phyloP scores from a whole-genome alignment of 176 grass and related monocot species.

The Oryza rufipogon region DNA sequence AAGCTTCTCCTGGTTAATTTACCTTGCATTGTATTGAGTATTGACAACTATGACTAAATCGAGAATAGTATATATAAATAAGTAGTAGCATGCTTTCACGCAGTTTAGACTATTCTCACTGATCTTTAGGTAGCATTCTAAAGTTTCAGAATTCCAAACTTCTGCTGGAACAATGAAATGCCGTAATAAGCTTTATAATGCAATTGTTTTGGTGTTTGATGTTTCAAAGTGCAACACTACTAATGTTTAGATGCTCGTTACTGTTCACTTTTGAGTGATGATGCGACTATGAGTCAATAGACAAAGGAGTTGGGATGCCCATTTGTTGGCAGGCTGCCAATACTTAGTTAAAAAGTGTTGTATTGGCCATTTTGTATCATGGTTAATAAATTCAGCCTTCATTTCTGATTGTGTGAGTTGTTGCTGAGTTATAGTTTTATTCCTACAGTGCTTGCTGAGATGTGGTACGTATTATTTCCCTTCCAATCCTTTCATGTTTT shows the following conservation, averaged over 20 bases:
- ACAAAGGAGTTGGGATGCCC: background rate
- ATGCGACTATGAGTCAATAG: background rate
- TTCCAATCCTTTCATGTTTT: background rate
- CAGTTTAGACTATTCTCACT: background rate
- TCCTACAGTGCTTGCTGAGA: background rate
- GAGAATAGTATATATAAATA: background rate
- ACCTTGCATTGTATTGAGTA: background rate
- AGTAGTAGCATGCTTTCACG: background rate
- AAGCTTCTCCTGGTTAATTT: constrained; percentile 1
- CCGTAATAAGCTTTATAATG: background rate
- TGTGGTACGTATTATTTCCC: background rate
- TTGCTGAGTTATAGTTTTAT: background rate
- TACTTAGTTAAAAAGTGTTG: background rate
- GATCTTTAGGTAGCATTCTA: constrained; percentile 9
- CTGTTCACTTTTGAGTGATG: background rate
- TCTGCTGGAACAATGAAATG: background rate
- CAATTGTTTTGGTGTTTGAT: constrained; percentile 5
- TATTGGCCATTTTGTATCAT: background rate
- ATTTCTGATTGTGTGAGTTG: background rate
- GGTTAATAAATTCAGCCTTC: background rate
- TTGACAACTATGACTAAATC: background rate
- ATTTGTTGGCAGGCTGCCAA: background rate
- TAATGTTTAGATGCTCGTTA: constrained; percentile 19
- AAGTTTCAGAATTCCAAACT: background rate
- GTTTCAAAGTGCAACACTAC: background rate